These are phyloP conservation scores for Starmerella etchellsii DNA, from an alignment of 805 yeast genomes.

Conservation along the genomic window DNA sequence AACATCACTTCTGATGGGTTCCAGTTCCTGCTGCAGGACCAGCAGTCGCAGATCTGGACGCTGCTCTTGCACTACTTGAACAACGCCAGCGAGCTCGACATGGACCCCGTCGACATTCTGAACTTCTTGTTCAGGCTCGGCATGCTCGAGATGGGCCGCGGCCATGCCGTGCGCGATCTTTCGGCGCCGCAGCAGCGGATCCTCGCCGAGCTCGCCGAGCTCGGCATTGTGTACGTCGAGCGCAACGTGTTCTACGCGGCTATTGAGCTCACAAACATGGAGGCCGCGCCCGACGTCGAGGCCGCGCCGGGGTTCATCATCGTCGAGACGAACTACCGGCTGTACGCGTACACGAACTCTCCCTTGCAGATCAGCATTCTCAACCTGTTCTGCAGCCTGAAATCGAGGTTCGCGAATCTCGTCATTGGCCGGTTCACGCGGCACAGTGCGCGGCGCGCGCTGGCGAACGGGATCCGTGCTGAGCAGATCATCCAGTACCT, in stretches of 20 bases:
- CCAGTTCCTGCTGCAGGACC: conserved; percentile 85
- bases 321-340: conserved; percentile 83
- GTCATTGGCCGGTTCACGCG: conserved; percentile 89
- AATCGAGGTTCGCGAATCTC: conserved; percentile 77
- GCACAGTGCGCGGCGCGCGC: conserved; percentile 76
- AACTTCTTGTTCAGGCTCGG: conserved; percentile 91
- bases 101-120: conserved; percentile 93
- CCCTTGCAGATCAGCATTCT: conserved; percentile 90
- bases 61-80: conserved; percentile 73
- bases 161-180: conserved; percentile 57
- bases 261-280: conserved; percentile 11
- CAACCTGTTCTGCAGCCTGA: conserved; percentile 74
- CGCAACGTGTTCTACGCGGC: conserved; percentile 20
- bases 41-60: conserved; percentile 91
- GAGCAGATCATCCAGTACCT: conserved; percentile 85
- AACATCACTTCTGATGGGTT: conserved; percentile 82
- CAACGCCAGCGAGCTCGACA: conserved; percentile 66
- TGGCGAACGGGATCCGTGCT: conserved; percentile 81
- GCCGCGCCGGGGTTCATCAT: conserved; percentile 60
- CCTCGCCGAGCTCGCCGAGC: conserved; percentile 82
- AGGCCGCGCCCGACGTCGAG: not conserved
- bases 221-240: conserved; percentile 69
- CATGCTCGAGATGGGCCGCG: conserved; percentile 79
- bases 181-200: conserved; percentile 71
- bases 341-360: conserved; percentile 86